These are phyloP conservation scores for Schizonepeta tenuifolia DNA, from an alignment of 257 asterid genomes.

Conservation along the genomic window DNA sequence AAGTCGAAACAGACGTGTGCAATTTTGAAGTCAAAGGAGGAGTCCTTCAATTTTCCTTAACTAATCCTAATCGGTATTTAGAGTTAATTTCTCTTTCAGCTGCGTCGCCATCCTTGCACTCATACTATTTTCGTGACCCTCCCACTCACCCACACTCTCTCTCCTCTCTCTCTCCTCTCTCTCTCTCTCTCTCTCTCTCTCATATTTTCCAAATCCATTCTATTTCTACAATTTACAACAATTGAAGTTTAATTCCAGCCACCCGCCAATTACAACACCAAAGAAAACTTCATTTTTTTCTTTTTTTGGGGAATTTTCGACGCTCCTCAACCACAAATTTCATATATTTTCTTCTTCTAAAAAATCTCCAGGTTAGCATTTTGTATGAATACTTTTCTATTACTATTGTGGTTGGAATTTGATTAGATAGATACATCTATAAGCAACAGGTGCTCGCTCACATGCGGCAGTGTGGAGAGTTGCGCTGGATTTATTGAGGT, in stretches of 20 bases:
- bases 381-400: not conserved
- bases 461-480: slow-evolving; percentile 33
- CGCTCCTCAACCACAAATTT: slow-evolving; percentile 36
- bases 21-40: no score
- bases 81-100: slow-evolving; percentile 30
- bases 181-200: slow-evolving; percentile 14
- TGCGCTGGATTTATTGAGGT: slow-evolving; percentile 33
- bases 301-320: not conserved
- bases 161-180: slow-evolving; percentile 20
- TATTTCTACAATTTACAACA: not conserved
- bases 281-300: not conserved
- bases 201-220: slow-evolving; percentile 11
- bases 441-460: slow-evolving; percentile 19
- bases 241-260: slow-evolving; percentile 26
- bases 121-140: slow-evolving; percentile 57
- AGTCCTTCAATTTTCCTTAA: no score
- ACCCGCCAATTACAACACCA: slow-evolving; percentile 40
- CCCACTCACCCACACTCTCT: slow-evolving; percentile 45
- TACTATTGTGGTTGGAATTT: slow-evolving; percentile 25
- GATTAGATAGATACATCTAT: slow-evolving; percentile 12
- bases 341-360: slow-evolving; percentile 16
- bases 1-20: not conserved
- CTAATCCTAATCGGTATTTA: no score
- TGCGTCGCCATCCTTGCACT: slow-evolving; percentile 38
- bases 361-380: slow-evolving; percentile 20